Conservation (phyloP, 2,329 filamentous ascomycete species). For the Aspergillus pseudoglaucus region DNA sequence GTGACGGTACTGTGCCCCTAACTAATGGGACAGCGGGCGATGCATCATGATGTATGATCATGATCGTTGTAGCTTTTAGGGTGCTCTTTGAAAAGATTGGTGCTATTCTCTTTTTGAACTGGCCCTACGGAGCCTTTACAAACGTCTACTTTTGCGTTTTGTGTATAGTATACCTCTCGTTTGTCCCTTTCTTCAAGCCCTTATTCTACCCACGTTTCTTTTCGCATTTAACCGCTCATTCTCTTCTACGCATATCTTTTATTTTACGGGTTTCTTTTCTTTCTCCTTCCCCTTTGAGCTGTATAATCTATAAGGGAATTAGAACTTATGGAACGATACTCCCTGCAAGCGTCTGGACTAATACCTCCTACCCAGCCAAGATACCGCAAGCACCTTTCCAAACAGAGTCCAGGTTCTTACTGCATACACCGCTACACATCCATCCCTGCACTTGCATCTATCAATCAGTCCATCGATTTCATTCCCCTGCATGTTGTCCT, state of each 20-base stretch:
- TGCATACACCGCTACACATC: too few relatives aligned
- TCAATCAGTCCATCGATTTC: too few relatives aligned
- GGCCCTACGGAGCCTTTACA: not conserved
- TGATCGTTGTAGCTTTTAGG: not conserved
- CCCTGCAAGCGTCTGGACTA: too few relatives aligned
- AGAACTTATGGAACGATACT: too few relatives aligned
- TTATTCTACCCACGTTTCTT: not conserved
- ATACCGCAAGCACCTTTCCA: too few relatives aligned
- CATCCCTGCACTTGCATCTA: too few relatives aligned
- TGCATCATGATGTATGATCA: conserved; percentile 28
- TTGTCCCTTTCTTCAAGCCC: conserved; percentile 9
- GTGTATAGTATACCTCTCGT: conserved; percentile 5
- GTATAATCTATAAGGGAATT: not conserved
- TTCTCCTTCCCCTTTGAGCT: not conserved
- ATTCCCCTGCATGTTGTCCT: too few relatives aligned
- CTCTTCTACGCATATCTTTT: not conserved
- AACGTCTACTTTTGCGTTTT: conserved; percentile 2
- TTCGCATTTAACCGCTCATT: not conserved
- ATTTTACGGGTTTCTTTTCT: not conserved
- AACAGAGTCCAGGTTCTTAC: too few relatives aligned
- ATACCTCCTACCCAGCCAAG: too few relatives aligned
- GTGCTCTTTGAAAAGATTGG: not conserved
- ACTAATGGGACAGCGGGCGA: conserved; percentile 54
- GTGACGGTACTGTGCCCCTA: conserved; percentile 35
- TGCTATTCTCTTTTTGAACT: not conserved